Evolutionary conservation across 2,329 filamentous ascomycete species (phyloP), one percentile per base, ranked within the genome.

Genomic region (Arthrobotrys sinensis): DNA sequence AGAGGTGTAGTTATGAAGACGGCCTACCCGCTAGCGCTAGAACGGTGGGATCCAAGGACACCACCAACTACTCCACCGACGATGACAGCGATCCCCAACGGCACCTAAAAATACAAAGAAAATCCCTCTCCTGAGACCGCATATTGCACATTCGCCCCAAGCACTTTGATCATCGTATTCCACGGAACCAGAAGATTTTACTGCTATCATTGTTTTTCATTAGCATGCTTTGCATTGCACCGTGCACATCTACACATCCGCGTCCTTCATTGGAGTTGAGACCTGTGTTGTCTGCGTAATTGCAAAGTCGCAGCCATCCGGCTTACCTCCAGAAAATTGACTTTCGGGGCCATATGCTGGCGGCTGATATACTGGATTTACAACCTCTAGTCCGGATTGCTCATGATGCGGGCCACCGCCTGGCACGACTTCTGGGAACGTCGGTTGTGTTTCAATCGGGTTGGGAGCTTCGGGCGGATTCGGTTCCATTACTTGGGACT

Each of bases 301-400:
- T 38, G 36, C 8, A 38, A 38, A 28, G 2, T 4, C 24, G 24
- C 4, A 28, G 24, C 24, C 24, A 28, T 28, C 2, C 24, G 2
- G 24, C 24, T 28, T 28, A 38, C 36, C 36, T 14, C 36, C 36
- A 16, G 43, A 28, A 34, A 36, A 50, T 38, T 45, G 52, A 60
- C 38, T 40, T 5, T 40, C 16, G 2, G 72, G 64, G 2, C 16
- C 45, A 50, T 65, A 64, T 24, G 38, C 40, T 53, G 46, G 60
- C n/a, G 63, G 43, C 10, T 38, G 55, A 16, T 76, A 64, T 11
- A 7, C 64, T 14, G 36, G 21, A 40, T 76, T 43, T 46, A 69
- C 72, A 24, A 76, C 72, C 28, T 76, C 72, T 10, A 69, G 28
- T 2, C 72, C 72, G 4, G 64, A 53, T 21, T 65, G 72, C 40